Evolutionary conservation across 1,284 basidiomycete species (phyloP), one percentile per base, ranked within the genome.

Genomic region (Rhodotorula sp.): DNA sequence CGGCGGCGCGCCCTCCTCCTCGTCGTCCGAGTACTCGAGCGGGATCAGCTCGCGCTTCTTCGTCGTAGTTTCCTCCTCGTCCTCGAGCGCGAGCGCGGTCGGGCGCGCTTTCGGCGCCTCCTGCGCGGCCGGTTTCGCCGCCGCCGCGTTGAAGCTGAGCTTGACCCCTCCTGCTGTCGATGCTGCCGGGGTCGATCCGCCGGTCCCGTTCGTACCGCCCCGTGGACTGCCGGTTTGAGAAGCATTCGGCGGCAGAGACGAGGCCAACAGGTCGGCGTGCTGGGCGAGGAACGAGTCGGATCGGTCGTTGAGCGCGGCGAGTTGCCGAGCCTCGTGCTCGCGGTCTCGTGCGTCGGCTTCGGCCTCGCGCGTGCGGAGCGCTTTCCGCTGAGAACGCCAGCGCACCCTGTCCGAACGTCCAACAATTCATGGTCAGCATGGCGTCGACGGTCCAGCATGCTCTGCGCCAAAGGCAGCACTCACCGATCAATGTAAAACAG

Each of bases 21-120:
- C 79, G 37, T 79, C 79, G 64, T 80, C 79, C 62, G 77, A 78
- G 62, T 80, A 80, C 44, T 66, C 74, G 18, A 80, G 68, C 45
- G 78, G 79, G 55, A 80, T 77, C 22, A 80, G 69, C 55, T 72
- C 75, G 33, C 79, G 67, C 71, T 77, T 78, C 64, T 75, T 74
- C 64, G 73, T 71, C n/a, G 68, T 75, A 26, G 78, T 77, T 18
- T 80, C 79, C 46, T 80, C 78, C 20, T 79, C 79, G 33, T 77
- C 77, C 33, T 68, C 77, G 22, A 72, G 68, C 26, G 75, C 75
- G 4, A 79, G 49, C 54, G 74, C 78, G 4, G 65, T 63, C 45
- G 70, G 65, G 56, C 72, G 74, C 30, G 54, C 29, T 22, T 62
- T 67, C 7, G 71, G 62, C 18, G 49, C 66, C 18, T 69, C 69